Conservation (phyloP, 2,329 filamentous ascomycete genomes). For the Catunica adiposa region DNA sequence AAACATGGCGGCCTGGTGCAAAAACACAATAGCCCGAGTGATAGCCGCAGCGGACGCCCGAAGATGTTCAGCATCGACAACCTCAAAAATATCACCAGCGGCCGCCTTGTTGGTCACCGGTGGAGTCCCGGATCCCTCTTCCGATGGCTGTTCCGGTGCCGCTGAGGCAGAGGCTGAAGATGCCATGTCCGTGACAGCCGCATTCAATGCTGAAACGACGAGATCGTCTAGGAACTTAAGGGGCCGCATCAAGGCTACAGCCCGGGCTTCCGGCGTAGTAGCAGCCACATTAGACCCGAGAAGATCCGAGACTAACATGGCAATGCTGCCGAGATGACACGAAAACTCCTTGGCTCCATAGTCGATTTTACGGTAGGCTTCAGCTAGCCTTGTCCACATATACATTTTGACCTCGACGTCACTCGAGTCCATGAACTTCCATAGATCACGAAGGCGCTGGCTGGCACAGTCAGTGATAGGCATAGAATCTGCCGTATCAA, state of each 20-base stretch:
- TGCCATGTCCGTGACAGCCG: slow-evolving; percentile 46
- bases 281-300: slow-evolving; percentile 46
- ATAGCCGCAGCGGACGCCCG: slow-evolving; percentile 56
- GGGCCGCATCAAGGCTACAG: slow-evolving; percentile 54
- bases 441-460: slow-evolving; percentile 55
- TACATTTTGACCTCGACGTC: slow-evolving; percentile 71
- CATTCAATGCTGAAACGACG: slow-evolving; percentile 51
- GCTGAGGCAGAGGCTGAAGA: slow-evolving; percentile 21
- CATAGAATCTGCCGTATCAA: slow-evolving; percentile 16
- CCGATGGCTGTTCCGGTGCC: neutral
- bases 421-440: slow-evolving; percentile 67
- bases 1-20: slow-evolving; percentile 65
- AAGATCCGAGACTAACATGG: slow-evolving; percentile 54
- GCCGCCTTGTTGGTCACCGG: slow-evolving; percentile 19
- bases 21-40: slow-evolving; percentile 51
- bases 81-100: slow-evolving; percentile 43
- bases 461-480: slow-evolving; percentile 36
- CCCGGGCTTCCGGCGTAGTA: slow-evolving; percentile 44
- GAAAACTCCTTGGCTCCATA: slow-evolving; percentile 80
- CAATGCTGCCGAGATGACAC: slow-evolving; percentile 71
- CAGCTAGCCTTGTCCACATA: slow-evolving; percentile 78
- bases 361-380: slow-evolving; percentile 71
- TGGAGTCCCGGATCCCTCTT: neutral
- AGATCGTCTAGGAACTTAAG: slow-evolving; percentile 67
- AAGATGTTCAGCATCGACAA: slow-evolving; percentile 65